Percentiles rank a stretch among this genome's conserved stretches.
Evolutionary conservation across 768 basidiomycete genomes (phyloP).

Genomic region (Royoungia palumana): DNA sequence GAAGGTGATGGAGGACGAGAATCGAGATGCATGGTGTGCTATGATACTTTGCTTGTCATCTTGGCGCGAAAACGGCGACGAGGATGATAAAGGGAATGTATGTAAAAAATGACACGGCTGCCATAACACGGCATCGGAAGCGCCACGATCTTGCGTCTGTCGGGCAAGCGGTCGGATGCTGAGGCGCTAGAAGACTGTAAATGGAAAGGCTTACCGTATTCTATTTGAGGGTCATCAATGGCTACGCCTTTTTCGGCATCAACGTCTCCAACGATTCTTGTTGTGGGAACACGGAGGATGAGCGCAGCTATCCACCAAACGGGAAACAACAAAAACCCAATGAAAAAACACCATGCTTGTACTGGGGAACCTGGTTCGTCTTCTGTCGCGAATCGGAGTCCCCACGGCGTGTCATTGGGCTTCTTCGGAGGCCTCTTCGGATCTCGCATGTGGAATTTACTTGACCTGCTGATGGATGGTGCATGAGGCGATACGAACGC

Average conservation of each 20-base stretch:
- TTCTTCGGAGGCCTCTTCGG: constrained; percentile 60
- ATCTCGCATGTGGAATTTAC: constrained; percentile 77
- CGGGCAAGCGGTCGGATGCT: constrained; percentile 4
- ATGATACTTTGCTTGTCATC: constrained; percentile 22
- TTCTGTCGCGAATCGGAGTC: constrained; percentile 51
- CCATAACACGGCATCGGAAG: constrained; percentile 70
- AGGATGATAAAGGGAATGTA: constrained; percentile 79
- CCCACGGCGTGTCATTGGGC: constrained; percentile 59
- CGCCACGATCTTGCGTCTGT: constrained; percentile 75
- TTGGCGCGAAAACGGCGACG: constrained; percentile 58
- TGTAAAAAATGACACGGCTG: constrained; percentile 61
- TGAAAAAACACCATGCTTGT: constrained; percentile 77
- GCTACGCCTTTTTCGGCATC: constrained; percentile 65
- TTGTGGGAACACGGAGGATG: constrained; percentile 53
- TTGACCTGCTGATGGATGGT: constrained; percentile 59
- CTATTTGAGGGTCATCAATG: constrained; percentile 77
- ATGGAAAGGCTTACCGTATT: constrained; percentile 52
- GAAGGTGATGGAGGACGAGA: constrained; percentile 11
- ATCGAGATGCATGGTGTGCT: constrained; percentile 8
- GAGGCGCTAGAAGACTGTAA: not conserved
- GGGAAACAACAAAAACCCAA: constrained; percentile 61
- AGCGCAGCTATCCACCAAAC: constrained; percentile 64
- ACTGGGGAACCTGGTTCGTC: constrained; percentile 50
- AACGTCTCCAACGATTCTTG: constrained; percentile 56
- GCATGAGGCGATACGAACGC: constrained; percentile 77